These are phyloP conservation scores for Wallacemonas collosoma DNA, from an alignment of 208 protist genomes.

Conservation along the genomic window DNA sequence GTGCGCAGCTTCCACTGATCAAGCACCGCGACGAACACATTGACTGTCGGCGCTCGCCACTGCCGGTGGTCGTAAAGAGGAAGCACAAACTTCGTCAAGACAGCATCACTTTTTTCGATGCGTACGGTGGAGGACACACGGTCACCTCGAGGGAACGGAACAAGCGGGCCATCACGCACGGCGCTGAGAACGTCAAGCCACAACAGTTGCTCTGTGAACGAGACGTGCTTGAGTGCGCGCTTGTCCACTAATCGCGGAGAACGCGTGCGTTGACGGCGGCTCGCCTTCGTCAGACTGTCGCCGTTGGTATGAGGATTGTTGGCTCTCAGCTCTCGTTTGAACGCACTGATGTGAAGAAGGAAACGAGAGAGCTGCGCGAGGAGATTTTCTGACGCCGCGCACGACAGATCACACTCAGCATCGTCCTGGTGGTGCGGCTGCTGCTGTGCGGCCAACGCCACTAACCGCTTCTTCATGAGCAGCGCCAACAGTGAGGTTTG, in stretches of 20 bases:
- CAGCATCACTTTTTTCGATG: neutral
- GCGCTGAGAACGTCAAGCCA: slow-evolving; percentile 17
- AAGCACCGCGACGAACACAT: slow-evolving; percentile 51
- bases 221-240: neutral
- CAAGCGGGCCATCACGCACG: slow-evolving; percentile 3
- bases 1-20: slow-evolving; percentile 46
- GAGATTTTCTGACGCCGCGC: neutral
- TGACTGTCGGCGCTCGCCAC: slow-evolving; percentile 45
- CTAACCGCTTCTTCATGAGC: neutral
- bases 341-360: neutral
- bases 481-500: neutral
- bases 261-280: too few species aligned
- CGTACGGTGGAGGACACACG: neutral
- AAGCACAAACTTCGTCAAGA: slow-evolving; percentile 19
- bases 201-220: slow-evolving; percentile 2
- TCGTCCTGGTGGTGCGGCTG: neutral
- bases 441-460: neutral
- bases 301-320: neutral
- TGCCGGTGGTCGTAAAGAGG: slow-evolving; percentile 35
- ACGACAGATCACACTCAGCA: too few species aligned
- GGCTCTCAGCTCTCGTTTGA: neutral
- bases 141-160: neutral
- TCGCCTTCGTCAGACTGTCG: too few species aligned
- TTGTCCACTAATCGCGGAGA: too few species aligned
- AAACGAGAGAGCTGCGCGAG: neutral